Conservation (phyloP, 345 rosid species). For the Rhodomyrtus tomentosa region DNA sequence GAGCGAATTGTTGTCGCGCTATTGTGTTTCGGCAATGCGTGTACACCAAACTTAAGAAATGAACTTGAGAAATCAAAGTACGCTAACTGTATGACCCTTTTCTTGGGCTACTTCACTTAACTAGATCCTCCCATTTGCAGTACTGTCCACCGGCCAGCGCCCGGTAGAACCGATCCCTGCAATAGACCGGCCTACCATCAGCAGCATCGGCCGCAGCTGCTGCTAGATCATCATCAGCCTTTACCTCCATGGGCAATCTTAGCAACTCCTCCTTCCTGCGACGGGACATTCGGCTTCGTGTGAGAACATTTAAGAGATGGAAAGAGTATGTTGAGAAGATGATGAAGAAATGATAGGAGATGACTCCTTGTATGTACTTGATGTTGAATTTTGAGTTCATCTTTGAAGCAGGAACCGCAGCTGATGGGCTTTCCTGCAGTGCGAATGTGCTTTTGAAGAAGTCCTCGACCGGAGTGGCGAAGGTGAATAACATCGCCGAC, state of each 20-base stretch:
- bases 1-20: background rate
- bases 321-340: background rate
- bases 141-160: slow-evolving; percentile 97
- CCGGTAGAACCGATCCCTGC: slow-evolving; percentile 89
- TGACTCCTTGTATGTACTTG: slow-evolving; percentile 25
- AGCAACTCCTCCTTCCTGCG: slow-evolving; percentile 71
- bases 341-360: background rate
- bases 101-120: slow-evolving; percentile 7
- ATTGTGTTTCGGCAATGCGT: background rate
- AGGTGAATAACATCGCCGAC: slow-evolving; percentile 46
- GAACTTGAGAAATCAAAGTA: background rate
- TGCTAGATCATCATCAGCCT: slow-evolving; percentile 64
- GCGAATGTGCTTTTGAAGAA: slow-evolving; percentile 35
- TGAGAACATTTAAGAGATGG: background rate
- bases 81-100: background rate
- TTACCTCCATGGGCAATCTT: slow-evolving; percentile 56
- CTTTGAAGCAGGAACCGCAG: slow-evolving; percentile 25
- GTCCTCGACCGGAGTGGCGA: slow-evolving; percentile 76
- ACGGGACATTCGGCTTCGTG: background rate
- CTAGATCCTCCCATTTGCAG: slow-evolving; percentile 96
- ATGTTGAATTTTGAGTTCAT: slow-evolving; percentile 44
- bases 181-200: slow-evolving; percentile 90
- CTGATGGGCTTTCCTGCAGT: slow-evolving; percentile 20
- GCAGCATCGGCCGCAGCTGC: slow-evolving; percentile 97
- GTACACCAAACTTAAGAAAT: background rate